phyloP scores from a whole-genome alignment of 108 stramenopile species.

The Cyclotella baltica region DNA sequence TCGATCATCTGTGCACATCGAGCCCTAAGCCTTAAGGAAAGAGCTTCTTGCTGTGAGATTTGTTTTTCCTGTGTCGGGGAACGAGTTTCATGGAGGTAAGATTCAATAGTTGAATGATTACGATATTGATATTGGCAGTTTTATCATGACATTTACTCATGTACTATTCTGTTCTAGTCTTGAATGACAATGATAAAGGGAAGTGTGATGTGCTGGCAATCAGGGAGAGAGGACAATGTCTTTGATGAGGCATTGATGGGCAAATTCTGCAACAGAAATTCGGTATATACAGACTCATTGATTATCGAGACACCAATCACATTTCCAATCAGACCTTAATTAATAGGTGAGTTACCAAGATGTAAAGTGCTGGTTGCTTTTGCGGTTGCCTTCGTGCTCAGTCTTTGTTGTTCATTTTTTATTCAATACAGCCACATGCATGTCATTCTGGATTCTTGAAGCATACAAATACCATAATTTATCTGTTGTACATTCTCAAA shows the following conservation, averaged over 20 bases:
- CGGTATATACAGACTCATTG: constrained; percentile 28
- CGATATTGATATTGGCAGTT: background rate
- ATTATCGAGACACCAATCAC: constrained; percentile 28
- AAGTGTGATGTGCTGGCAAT: constrained; percentile 31
- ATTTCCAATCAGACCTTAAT: constrained; percentile 16
- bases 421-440: constrained; percentile 14
- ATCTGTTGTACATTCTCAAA: background rate
- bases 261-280: constrained; percentile 3
- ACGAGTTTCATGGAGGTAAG: constrained; percentile 11
- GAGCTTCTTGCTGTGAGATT: constrained; percentile 27
- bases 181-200: constrained; percentile 25
- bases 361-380: no score
- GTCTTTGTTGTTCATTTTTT: no score
- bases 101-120: background rate
- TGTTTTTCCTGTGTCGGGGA: constrained; percentile 2
- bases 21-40: constrained; percentile 17
- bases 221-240: constrained; percentile 16
- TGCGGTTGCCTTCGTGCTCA: no score
- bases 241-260: background rate
- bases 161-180: background rate
- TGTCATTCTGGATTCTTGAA: constrained; percentile 30
- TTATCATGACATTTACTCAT: no score
- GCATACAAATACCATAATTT: constrained; percentile 18
- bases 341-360: no score
- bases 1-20: constrained; percentile 26